Percentiles rank a stretch among this genome's conserved stretches.
Conservation (phyloP, 176 grass and related monocot genomes). For the Puya raimondii region DNA sequence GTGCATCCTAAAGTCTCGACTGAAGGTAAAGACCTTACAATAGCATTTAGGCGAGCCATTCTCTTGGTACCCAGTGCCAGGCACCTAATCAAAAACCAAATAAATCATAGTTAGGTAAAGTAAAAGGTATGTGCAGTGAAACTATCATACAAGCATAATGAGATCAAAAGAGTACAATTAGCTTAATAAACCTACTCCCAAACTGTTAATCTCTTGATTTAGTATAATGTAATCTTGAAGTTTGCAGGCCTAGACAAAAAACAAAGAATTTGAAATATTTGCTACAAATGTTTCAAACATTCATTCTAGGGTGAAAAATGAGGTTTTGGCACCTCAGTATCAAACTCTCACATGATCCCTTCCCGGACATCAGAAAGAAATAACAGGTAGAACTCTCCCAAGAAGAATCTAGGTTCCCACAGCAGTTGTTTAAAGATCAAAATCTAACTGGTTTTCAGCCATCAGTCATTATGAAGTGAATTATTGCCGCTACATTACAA, state of each 20-base stretch:
- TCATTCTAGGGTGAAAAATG: not conserved
- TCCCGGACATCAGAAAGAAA: too few relatives aligned
- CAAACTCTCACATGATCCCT: not conserved
- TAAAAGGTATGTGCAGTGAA: not conserved
- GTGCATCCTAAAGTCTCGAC: slow-evolving; percentile 97
- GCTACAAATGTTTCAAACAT: not conserved
- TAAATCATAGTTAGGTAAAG: slow-evolving; percentile 3
- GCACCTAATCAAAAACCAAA: slow-evolving; percentile 51
- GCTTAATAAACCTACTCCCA: not conserved
- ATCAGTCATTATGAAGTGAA: too few relatives aligned
- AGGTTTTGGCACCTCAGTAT: not conserved
- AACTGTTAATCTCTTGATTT: too few relatives aligned
- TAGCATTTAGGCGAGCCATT: slow-evolving; percentile 95
- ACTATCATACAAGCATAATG: not conserved
- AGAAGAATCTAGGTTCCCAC: too few relatives aligned
- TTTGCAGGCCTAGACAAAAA: too few relatives aligned
- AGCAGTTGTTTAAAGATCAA: too few relatives aligned
- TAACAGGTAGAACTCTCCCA: too few relatives aligned
- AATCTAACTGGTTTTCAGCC: too few relatives aligned
- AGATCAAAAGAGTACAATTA: slow-evolving; percentile 7
- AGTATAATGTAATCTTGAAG: too few relatives aligned
- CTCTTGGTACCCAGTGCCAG: slow-evolving; percentile 98
- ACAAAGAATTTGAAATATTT: not conserved
- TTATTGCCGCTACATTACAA: not conserved
- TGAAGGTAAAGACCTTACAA: slow-evolving; percentile 90